Evolutionary conservation across 2,329 filamentous ascomycete species (phyloP).

Genomic region (Diaporthe citrichinensis): DNA sequence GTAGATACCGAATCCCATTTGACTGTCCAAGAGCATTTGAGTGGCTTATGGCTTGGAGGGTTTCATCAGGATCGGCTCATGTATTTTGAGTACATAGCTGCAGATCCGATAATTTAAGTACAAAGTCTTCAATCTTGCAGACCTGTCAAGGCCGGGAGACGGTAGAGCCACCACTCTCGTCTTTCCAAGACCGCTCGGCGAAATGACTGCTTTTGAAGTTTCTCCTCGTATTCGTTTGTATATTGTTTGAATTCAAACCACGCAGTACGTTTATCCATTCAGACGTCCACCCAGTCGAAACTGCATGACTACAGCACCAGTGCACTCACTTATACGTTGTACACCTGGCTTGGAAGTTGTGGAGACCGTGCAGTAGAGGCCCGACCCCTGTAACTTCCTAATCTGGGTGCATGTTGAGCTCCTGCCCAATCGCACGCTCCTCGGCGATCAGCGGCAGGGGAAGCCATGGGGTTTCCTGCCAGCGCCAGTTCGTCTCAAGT

Average conservation of each 20-base stretch:
- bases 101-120: no score
- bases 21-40: no score
- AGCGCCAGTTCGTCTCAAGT: constrained; percentile 19
- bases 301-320: neutral
- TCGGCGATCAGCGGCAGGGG: neutral
- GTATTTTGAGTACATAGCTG: no score
- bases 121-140: no score
- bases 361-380: neutral
- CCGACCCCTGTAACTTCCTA: constrained; percentile 35
- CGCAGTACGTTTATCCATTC: neutral
- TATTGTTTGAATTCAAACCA: no score
- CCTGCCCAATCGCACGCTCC: constrained; percentile 28
- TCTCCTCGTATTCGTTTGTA: neutral
- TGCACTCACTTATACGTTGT: neutral
- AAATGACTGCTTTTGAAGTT: neutral
- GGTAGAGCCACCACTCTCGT: no score
- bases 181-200: neutral
- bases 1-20: no score
- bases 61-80: no score
- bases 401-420: constrained; percentile 12
- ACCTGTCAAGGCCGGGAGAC: no score
- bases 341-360: neutral
- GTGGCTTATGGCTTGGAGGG: no score
- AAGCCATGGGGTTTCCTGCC: neutral
- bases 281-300: neutral